These are phyloP conservation scores for Microdochium nivale DNA, from an alignment of 2,329 filamentous ascomycete genomes.

Conservation along the genomic window DNA sequence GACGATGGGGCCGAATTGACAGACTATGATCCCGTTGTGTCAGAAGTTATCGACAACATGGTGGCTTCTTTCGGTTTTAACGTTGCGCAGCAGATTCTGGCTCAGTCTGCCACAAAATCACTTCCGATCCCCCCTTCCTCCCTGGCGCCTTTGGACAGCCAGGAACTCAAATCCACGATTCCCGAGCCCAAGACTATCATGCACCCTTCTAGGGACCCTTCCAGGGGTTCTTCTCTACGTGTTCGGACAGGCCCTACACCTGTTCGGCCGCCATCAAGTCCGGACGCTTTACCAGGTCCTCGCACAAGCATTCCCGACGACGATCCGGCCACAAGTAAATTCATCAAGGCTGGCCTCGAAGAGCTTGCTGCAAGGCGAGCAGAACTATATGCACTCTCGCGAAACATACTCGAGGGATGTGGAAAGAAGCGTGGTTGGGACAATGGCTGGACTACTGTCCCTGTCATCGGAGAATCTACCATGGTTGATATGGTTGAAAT, in stretches of 20 bases:
- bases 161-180: conserved; percentile 54
- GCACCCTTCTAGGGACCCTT: too few species aligned
- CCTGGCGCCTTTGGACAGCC: conserved; percentile 32
- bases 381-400: conserved; percentile 71
- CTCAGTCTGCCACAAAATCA: conserved; percentile 62
- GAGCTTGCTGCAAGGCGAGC: conserved; percentile 76
- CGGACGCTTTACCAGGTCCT: conserved; percentile 43
- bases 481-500: conserved; percentile 48
- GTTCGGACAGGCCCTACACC: conserved; percentile 22
- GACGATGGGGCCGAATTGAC: conserved; percentile 21
- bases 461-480: conserved; percentile 34
- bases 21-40: conserved; percentile 24
- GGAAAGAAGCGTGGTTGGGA: conserved; percentile 67
- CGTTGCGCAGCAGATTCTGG: conserved; percentile 66
- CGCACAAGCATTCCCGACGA: conserved; percentile 26
- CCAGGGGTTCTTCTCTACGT: conserved; percentile 52
- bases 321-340: conserved; percentile 35
- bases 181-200: conserved; percentile 64
- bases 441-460: conserved; percentile 62
- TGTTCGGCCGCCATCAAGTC: conserved; percentile 34
- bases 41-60: conserved; percentile 60
- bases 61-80: conserved; percentile 73
- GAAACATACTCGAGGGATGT: conserved; percentile 68
- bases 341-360: conserved; percentile 60
- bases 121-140: conserved; percentile 57